phyloP scores from a whole-genome alignment of 2,329 filamentous ascomycete genomes.

The Colletotrichum sp. region DNA sequence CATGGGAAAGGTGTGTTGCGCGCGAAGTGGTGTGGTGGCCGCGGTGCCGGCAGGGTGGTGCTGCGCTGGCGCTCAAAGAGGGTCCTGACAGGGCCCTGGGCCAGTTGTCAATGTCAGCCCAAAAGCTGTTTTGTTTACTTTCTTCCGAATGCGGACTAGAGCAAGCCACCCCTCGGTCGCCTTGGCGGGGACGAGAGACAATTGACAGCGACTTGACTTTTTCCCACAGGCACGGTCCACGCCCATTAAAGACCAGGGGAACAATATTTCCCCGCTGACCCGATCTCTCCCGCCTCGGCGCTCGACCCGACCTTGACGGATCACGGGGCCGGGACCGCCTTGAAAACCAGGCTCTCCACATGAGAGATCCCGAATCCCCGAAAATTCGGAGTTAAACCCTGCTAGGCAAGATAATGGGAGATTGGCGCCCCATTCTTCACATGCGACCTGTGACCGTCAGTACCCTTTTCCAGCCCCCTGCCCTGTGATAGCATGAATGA shows the following conservation, averaged over 20 bases:
- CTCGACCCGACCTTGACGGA: neutral
- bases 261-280: conserved; percentile 11
- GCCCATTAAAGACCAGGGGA: conserved; percentile 2
- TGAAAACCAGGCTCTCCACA: neutral
- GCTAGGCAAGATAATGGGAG: neutral
- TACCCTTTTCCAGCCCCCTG: neutral
- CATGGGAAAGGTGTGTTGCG: conserved; percentile 13
- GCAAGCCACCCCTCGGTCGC: neutral
- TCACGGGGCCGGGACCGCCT: neutral
- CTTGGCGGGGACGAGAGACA: neutral
- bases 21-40: conserved; percentile 1
- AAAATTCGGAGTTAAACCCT: neutral
- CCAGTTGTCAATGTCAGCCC: conserved; percentile 3
- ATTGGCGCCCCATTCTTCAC: neutral
- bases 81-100: neutral
- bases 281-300: neutral
- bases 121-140: conserved; percentile 20
- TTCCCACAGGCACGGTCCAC: neutral
- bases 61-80: neutral
- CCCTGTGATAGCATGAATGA: conserved; percentile 18
- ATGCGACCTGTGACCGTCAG: conserved; percentile 6
- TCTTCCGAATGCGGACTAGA: neutral
- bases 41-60: neutral
- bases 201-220: neutral
- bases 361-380: conserved; percentile 8